Percentiles rank a stretch among this genome's conserved stretches.
phyloP scores from a whole-genome alignment of 192 early-diverging fungal species.

The Linnemannia elongata region DNA sequence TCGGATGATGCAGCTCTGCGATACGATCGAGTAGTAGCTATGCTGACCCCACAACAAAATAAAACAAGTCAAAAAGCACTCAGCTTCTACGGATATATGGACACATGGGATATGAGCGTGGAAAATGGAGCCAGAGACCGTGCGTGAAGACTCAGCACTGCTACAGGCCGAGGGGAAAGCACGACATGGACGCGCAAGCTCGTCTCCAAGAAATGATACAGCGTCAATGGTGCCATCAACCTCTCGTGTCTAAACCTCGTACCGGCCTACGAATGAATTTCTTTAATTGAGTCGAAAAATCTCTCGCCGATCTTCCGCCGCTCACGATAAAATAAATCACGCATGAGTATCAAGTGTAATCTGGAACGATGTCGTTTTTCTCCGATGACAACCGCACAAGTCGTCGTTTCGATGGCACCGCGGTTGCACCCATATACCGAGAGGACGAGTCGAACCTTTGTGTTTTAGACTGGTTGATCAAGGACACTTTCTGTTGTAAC shows the following conservation, averaged over 20 bases:
- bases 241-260: no score
- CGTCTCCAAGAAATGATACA: not conserved
- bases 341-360: no score
- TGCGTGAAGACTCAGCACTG: not conserved
- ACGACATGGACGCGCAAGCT: not conserved
- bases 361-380: no score
- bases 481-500: not conserved
- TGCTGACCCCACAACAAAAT: not conserved
- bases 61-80: not conserved
- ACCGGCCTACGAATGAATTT: no score
- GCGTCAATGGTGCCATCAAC: no score
- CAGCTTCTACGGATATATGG: not conserved
- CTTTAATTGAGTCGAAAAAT: no score
- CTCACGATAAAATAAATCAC: no score
- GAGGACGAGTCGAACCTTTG: not conserved
- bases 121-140: no score
- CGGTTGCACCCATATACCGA: not conserved
- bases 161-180: not conserved
- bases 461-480: not conserved
- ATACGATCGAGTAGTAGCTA: slow-evolving; percentile 21
- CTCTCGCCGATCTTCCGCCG: no score
- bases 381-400: no score
- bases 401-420: no score
- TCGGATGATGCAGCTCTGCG: slow-evolving; percentile 41
- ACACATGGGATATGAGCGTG: not conserved